phyloP scores from a whole-genome alignment of 345 rosid genomes.

The Psidium friedrichsthalianum region DNA sequence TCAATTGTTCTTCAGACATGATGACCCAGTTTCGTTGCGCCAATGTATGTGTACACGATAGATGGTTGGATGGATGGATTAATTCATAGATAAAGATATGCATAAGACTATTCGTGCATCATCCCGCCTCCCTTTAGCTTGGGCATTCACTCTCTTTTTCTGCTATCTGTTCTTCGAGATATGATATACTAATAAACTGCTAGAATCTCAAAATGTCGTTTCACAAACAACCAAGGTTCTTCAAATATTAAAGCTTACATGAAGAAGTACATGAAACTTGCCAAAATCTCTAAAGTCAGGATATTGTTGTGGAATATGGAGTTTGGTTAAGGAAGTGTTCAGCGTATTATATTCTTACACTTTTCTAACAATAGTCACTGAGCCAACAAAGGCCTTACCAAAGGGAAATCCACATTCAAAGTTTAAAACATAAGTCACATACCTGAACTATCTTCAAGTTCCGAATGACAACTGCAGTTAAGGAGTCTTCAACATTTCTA shows the following conservation, averaged over 20 bases:
- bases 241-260: neutral
- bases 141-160: neutral
- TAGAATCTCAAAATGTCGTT: neutral
- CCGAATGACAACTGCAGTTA: slow-evolving; percentile 61
- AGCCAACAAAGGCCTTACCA: neutral
- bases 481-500: slow-evolving; percentile 54
- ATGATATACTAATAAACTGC: neutral
- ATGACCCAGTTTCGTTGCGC: neutral
- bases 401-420: neutral
- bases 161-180: neutral
- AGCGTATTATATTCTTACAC: neutral
- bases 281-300: neutral
- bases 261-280: neutral
- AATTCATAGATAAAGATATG: neutral
- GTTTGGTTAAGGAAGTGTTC: neutral
- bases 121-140: neutral
- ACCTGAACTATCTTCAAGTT: slow-evolving; percentile 82
- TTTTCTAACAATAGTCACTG: neutral
- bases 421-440: slow-evolving; percentile 10
- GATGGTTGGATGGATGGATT: neutral
- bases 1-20: neutral
- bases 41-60: neutral
- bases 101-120: neutral
- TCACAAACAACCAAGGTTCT: neutral
- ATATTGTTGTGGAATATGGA: neutral